Percentiles rank a stretch among this genome's conserved stretches.
Evolutionary conservation across 208 protist species (phyloP).

Genomic region (Crithidia mellificae): DNA sequence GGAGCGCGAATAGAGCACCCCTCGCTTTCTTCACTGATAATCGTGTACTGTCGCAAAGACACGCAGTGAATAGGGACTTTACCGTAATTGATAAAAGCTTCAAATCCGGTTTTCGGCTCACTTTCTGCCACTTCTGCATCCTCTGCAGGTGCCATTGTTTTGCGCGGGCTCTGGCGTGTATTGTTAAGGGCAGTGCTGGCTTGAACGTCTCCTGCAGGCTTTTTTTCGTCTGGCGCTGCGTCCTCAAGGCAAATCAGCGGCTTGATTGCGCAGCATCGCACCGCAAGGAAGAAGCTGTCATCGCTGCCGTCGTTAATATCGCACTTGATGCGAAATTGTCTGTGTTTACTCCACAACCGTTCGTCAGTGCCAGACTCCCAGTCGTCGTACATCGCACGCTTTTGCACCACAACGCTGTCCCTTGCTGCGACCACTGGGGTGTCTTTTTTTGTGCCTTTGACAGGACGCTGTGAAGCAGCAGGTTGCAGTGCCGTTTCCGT

Average conservation of each 20-base stretch:
- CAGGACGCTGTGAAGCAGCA: neutral
- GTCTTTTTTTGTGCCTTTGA: conserved; percentile 24
- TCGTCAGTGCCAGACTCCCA: conserved; percentile 21
- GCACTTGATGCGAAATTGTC: conserved; percentile 31
- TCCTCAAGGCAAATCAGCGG: conserved; percentile 20
- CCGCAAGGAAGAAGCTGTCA: conserved; percentile 21
- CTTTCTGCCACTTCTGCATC: neutral
- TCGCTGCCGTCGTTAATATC: conserved; percentile 17
- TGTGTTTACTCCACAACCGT: conserved; percentile 25
- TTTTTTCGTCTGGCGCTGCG: neutral
- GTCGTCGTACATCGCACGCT: conserved; percentile 24
- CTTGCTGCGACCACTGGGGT: neutral
- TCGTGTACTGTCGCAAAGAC: conserved; percentile 39
- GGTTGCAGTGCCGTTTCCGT: conserved; percentile 11
- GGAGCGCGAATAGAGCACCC: conserved; percentile 42
- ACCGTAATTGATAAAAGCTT: conserved; percentile 52
- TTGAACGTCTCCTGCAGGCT: neutral
- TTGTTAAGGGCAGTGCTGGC: neutral
- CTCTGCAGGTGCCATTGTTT: neutral
- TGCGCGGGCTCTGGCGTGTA: neutral
- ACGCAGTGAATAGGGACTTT: conserved; percentile 61
- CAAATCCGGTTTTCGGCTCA: conserved; percentile 1
- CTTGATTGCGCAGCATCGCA: conserved; percentile 28
- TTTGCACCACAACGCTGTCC: conserved; percentile 1
- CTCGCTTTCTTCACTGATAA: conserved; percentile 42